Percentiles rank a stretch among this genome's conserved stretches.
These are phyloP conservation scores for Lentinula novae-zelandiae DNA, from an alignment of 1,284 basidiomycete genomes.

Conservation along the genomic window DNA sequence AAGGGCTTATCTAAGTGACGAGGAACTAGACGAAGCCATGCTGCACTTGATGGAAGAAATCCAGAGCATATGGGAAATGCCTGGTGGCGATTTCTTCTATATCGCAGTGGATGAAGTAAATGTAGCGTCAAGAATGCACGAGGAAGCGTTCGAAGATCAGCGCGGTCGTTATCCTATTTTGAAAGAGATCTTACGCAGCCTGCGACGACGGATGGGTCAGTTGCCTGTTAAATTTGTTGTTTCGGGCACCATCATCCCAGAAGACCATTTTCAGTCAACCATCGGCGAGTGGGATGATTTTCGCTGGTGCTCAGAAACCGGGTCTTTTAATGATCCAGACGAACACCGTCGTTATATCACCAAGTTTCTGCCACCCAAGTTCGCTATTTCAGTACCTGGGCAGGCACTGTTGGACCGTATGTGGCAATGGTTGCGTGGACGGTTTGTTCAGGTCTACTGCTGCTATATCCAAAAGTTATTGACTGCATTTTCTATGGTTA, in stretches of 20 bases:
- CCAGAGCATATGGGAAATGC: neutral
- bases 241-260: constrained; percentile 4
- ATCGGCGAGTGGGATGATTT: constrained; percentile 2
- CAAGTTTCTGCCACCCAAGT: constrained; percentile 1
- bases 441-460: neutral
- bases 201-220: neutral
- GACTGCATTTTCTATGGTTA: neutral
- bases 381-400: neutral
- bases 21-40: neutral
- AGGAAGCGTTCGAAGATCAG: neutral
- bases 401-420: neutral
- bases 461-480: neutral
- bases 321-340: constrained; percentile 1
- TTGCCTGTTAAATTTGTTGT: constrained; percentile 4
- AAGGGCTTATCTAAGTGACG: neutral
- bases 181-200: neutral
- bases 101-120: constrained; percentile 10
- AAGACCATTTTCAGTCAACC: neutral
- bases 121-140: neutral
- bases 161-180: constrained; percentile 3
- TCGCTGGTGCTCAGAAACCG: constrained; percentile 10
- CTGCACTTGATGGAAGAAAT: constrained; percentile 1
- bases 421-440: constrained; percentile 6
- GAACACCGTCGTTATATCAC: constrained; percentile 1
- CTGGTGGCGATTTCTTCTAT: neutral